phyloP scores from a whole-genome alignment of 164 flowering plant species.

The Kalanchoe fedtschenkoi region DNA sequence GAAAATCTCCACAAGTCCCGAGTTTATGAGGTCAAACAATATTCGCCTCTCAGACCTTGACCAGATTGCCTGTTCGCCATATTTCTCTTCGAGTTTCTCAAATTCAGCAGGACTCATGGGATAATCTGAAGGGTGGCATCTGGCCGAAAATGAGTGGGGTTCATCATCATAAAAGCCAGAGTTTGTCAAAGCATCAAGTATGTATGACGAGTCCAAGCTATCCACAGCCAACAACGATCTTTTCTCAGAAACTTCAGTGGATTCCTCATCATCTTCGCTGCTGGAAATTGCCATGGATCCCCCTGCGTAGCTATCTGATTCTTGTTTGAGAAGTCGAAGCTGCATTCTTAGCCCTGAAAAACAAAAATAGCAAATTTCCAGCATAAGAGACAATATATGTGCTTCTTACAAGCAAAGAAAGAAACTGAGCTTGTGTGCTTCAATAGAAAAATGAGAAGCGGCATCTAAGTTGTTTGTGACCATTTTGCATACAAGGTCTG shows the following conservation, averaged over 20 bases:
- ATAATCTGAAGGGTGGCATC: constrained; percentile 27
- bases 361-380: not conserved
- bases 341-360: constrained; percentile 46
- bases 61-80: constrained; percentile 12
- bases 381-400: not conserved
- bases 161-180: constrained; percentile 21
- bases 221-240: not conserved
- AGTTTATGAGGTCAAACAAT: constrained; percentile 62
- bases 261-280: constrained; percentile 32
- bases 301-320: constrained; percentile 29
- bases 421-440: not conserved
- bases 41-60: constrained; percentile 45
- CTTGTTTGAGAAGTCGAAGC: constrained; percentile 48
- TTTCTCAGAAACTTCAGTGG: constrained; percentile 12
- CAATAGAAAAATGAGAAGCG: not conserved
- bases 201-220: constrained; percentile 29
- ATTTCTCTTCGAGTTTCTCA: constrained; percentile 43
- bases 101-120: constrained; percentile 28
- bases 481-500: not conserved
- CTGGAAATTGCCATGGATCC: constrained; percentile 33
- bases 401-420: not conserved
- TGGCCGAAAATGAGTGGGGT: constrained; percentile 14
- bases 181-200: constrained; percentile 23
- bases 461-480: not conserved
- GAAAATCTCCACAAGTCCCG: constrained; percentile 32